Evolutionary conservation across 768 basidiomycete species (phyloP).

Genomic region (Cyclocybe aegerita): DNA sequence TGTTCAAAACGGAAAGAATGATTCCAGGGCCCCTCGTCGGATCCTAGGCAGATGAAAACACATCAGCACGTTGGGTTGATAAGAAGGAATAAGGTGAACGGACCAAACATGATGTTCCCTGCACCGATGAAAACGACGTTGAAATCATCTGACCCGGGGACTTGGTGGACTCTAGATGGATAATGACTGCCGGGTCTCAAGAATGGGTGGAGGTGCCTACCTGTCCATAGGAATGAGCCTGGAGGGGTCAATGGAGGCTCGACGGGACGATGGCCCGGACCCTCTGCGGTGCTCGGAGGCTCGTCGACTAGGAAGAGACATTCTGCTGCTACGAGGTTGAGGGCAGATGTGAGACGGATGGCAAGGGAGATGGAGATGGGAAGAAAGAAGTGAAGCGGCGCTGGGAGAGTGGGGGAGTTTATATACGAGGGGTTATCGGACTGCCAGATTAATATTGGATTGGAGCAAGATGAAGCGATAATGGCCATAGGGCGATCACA

Average conservation of each 20-base stretch:
- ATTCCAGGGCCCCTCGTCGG: slow-evolving; percentile 90
- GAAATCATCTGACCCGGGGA: slow-evolving; percentile 72
- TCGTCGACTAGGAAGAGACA: slow-evolving; percentile 1
- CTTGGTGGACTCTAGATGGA: slow-evolving; percentile 41
- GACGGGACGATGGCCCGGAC: slow-evolving; percentile 44
- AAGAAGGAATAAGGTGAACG: not conserved
- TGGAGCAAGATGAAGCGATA: not conserved
- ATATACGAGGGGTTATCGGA: not conserved
- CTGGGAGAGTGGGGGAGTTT: not conserved
- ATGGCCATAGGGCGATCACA: too few species aligned
- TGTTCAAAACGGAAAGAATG: slow-evolving; percentile 90
- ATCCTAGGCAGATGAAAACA: slow-evolving; percentile 45
- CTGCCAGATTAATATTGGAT: not conserved
- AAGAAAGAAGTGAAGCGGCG: not conserved
- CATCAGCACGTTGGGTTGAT: slow-evolving; percentile 3
- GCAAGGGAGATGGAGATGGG: not conserved
- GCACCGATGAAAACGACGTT: slow-evolving; percentile 95
- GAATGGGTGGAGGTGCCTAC: slow-evolving; percentile 34
- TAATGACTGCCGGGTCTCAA: slow-evolving; percentile 4
- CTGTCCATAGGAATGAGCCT: slow-evolving; percentile 80
- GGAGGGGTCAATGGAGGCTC: slow-evolving; percentile 76
- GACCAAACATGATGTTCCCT: slow-evolving; percentile 98
- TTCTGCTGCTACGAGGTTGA: not conserved
- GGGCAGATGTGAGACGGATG: not conserved
- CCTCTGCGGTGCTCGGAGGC: slow-evolving; percentile 28